Conservation (phyloP, 495 filamentous ascomycete species). For the Hypoxylon rickii region DNA sequence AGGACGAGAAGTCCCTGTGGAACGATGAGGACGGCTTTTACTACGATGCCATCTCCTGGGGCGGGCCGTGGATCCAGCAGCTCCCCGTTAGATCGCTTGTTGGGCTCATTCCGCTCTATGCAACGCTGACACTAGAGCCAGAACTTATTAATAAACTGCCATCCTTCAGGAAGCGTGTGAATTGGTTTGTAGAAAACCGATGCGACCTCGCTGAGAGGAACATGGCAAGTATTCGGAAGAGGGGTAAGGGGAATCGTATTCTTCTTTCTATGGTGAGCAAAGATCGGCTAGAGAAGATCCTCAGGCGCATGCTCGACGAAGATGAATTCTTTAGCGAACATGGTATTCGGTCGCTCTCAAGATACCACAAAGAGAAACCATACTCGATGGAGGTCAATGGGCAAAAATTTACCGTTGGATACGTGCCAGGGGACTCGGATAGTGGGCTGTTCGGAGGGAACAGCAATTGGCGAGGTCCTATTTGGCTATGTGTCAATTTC, state of each 20-base stretch:
- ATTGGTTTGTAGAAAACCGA: slow-evolving; percentile 91
- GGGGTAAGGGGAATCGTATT: slow-evolving; percentile 86
- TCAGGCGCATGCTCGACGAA: slow-evolving; percentile 91
- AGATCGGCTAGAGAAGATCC: slow-evolving; percentile 81
- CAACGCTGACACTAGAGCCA: slow-evolving; percentile 88
- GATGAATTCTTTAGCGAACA: slow-evolving; percentile 89
- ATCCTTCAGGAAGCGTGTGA: slow-evolving; percentile 86
- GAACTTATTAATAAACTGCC: slow-evolving; percentile 91
- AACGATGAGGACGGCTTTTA: slow-evolving; percentile 96
- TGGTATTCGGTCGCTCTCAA: slow-evolving; percentile 93
- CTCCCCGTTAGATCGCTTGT: slow-evolving; percentile 90
- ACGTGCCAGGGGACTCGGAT: slow-evolving; percentile 93
- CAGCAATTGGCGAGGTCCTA: slow-evolving; percentile 93
- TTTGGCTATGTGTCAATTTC: slow-evolving; percentile 97
- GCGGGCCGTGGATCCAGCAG: slow-evolving; percentile 89
- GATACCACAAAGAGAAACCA: slow-evolving; percentile 85
- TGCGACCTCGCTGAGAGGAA: slow-evolving; percentile 87
- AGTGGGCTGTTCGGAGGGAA: slow-evolving; percentile 93
- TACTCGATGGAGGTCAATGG: slow-evolving; percentile 96
- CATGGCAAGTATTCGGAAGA: slow-evolving; percentile 84
- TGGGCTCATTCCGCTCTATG: slow-evolving; percentile 90
- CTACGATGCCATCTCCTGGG: slow-evolving; percentile 96
- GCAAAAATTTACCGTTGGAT: slow-evolving; percentile 83
- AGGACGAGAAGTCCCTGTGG: slow-evolving; percentile 83
- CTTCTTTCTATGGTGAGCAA: slow-evolving; percentile 87